These are phyloP conservation scores for Scorias spongiosa DNA, from an alignment of 2,329 filamentous ascomycete genomes.

Conservation along the genomic window DNA sequence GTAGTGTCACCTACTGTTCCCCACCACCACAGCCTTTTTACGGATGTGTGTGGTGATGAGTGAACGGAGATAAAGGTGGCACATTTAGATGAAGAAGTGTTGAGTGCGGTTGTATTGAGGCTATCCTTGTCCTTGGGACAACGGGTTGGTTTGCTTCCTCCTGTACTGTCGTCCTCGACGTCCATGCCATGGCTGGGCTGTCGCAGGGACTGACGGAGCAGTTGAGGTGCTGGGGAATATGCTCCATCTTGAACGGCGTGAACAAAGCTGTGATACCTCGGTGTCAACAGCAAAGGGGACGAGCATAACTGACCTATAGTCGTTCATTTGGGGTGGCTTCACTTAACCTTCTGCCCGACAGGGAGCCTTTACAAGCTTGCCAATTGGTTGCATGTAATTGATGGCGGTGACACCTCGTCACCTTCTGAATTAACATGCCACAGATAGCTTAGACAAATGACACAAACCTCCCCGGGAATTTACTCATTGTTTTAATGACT, in stretches of 20 bases:
- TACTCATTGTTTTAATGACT: no score
- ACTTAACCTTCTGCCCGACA: no score
- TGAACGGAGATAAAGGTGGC: neutral
- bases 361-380: no score
- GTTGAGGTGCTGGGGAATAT: neutral
- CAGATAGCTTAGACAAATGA: no score
- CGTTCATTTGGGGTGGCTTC: neutral
- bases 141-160: neutral
- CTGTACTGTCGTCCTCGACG: neutral
- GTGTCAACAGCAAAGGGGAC: no score
- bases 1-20: neutral
- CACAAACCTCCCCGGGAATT: no score
- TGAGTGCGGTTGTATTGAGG: neutral
- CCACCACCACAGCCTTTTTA: neutral
- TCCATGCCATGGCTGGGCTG: neutral
- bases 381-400: no score
- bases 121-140: neutral
- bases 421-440: no score
- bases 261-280: neutral
- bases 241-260: neutral
- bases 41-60: no score
- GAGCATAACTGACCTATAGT: neutral
- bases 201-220: neutral
- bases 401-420: no score
- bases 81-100: neutral